phyloP scores from a whole-genome alignment of 805 yeast genomes.

The Monosporozyma siamensis region DNA sequence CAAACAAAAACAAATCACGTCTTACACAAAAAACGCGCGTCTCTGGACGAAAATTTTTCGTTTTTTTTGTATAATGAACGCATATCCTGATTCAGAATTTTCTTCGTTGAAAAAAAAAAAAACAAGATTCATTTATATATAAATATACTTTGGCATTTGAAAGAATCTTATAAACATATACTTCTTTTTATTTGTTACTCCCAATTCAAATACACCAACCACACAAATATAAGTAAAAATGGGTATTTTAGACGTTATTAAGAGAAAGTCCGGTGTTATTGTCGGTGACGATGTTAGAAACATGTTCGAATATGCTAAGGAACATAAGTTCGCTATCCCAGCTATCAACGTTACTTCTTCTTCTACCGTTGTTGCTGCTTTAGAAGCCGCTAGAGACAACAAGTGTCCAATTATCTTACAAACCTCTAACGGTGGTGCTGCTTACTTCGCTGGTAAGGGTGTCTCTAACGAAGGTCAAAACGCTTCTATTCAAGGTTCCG shows the following conservation, averaged over 20 bases:
- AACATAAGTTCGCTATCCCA: slow-evolving; percentile 91
- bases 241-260: slow-evolving; percentile 67
- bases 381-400: slow-evolving; percentile 94
- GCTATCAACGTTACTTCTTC: slow-evolving; percentile 98
- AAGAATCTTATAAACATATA: no score
- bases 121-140: no score
- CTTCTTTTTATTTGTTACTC: neutral
- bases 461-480: slow-evolving; percentile 84
- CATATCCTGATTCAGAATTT: no score
- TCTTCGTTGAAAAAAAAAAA: no score
- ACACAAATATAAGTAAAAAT: slow-evolving; percentile 26
- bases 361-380: slow-evolving; percentile 91
- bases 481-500: slow-evolving; percentile 89
- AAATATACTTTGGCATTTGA: no score
- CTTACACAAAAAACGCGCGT: no score
- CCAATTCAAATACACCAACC: slow-evolving; percentile 1
- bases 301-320: slow-evolving; percentile 87
- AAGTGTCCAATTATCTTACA: slow-evolving; percentile 93
- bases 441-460: slow-evolving; percentile 99
- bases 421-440: slow-evolving; percentile 99
- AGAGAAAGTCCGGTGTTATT: slow-evolving; percentile 93
- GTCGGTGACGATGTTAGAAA: slow-evolving; percentile 90
- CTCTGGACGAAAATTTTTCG: no score
- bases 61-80: no score
- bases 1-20: no score